A percentile compares a stretch with the other conserved stretches of the same genome.
phyloP scores from a whole-genome alignment of 1,139 yeast species.

The Lipomyces yarrowii region DNA sequence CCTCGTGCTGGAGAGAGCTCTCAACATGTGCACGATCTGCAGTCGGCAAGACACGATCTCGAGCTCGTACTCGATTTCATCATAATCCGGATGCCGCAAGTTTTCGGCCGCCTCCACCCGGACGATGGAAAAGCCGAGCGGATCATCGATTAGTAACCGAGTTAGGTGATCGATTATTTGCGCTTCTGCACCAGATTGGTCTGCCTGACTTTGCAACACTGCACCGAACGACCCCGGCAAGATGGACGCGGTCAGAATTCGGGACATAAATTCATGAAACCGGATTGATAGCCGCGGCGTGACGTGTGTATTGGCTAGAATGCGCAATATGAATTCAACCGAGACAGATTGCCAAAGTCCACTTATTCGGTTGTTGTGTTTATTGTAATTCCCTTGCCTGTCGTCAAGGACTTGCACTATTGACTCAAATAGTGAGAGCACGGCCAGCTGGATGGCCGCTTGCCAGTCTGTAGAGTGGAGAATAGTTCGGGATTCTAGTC shows the following conservation, averaged over 20 bases:
- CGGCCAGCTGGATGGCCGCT: neutral
- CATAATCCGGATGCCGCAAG: conserved; percentile 17
- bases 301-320: conserved; percentile 18
- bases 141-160: conserved; percentile 9
- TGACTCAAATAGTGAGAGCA: neutral
- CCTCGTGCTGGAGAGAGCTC: conserved; percentile 10
- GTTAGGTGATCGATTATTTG: conserved; percentile 3
- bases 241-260: conserved; percentile 26
- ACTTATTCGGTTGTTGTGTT: neutral
- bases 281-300: conserved; percentile 13
- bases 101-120: neutral
- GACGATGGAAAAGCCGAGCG: neutral
- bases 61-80: conserved; percentile 20
- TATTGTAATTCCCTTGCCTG: neutral
- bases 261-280: conserved; percentile 19
- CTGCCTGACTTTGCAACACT: conserved; percentile 13
- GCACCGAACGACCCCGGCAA: conserved; percentile 29
- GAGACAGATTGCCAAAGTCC: conserved; percentile 27
- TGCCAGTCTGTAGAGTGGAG: conserved; percentile 6
- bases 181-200: conserved; percentile 1
- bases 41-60: conserved; percentile 10
- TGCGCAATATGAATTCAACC: conserved; percentile 21
- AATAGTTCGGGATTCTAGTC: neutral
- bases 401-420: neutral
- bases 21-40: conserved; percentile 26